Conservation (phyloP, 805 yeast species). For the Kuraishia ogatae region DNA sequence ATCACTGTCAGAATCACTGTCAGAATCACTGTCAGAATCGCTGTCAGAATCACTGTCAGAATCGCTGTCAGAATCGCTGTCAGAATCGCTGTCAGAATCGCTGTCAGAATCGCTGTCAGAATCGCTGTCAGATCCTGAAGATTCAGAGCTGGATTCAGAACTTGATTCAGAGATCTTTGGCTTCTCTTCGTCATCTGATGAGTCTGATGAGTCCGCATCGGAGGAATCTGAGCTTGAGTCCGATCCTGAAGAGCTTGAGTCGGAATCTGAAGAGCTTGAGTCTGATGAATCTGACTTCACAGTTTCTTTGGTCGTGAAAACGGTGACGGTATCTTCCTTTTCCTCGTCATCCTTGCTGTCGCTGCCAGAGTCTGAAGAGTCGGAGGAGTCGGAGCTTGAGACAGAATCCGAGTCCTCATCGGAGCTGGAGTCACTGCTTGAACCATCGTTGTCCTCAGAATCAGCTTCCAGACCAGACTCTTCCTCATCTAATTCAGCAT, state of each 20-base stretch:
- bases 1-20: constrained; percentile 10
- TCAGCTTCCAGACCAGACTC: constrained; percentile 10
- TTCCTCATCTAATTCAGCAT: constrained; percentile 5
- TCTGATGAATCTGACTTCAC: constrained; percentile 10
- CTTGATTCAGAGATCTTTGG: too few relatives aligned
- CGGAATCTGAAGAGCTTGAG: constrained; percentile 2
- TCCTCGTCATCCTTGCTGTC: constrained; percentile 10
- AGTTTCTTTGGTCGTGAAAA: neutral
- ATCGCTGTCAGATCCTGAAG: neutral
- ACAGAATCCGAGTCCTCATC: constrained; percentile 8
- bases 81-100: constrained; percentile 12
- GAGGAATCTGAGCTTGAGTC: constrained; percentile 6
- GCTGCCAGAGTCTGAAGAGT: constrained; percentile 12
- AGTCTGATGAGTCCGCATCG: too few relatives aligned
- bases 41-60: neutral
- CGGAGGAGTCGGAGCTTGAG: constrained; percentile 8
- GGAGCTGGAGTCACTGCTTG: constrained; percentile 5
- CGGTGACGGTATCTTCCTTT: constrained; percentile 7
- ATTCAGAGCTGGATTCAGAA: neutral
- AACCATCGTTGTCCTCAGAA: constrained; percentile 3
- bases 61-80: constrained; percentile 3
- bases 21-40: constrained; percentile 9
- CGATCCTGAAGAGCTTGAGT: constrained; percentile 6
- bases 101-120: constrained; percentile 10
- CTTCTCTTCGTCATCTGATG: too few relatives aligned